Percentiles rank a stretch among this genome's conserved stretches.
Conservation (phyloP, 192 early-diverging fungal genomes). For the Backusella parvicylindrica region DNA sequence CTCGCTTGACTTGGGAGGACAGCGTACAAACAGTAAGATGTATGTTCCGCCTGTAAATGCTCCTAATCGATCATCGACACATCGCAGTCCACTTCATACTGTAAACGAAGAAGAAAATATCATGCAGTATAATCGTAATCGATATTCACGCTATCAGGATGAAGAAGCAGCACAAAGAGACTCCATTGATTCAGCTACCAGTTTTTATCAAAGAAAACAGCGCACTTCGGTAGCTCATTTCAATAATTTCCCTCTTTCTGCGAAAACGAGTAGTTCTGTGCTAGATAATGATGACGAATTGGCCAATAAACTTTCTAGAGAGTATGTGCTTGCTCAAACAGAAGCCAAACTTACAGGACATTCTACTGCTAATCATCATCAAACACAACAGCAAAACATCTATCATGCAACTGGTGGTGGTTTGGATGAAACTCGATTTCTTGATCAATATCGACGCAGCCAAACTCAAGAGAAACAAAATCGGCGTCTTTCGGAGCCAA, state of each 20-base stretch:
- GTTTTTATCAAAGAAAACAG: background rate
- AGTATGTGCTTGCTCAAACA: background rate
- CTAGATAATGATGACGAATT: background rate
- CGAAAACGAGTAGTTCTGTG: background rate
- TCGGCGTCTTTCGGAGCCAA: slow-evolving; percentile 27
- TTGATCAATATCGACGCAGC: background rate
- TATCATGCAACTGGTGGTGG: slow-evolving; percentile 17
- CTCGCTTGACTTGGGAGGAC: background rate
- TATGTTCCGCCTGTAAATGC: background rate
- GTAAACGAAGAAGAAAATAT: slow-evolving; percentile 19
- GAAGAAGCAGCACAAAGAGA: background rate
- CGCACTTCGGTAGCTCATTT: slow-evolving; percentile 13
- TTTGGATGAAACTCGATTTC: slow-evolving; percentile 33
- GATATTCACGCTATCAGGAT: background rate
- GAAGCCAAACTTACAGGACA: background rate
- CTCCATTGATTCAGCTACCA: background rate
- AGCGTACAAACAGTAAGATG: background rate
- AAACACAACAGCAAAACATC: slow-evolving; percentile 1
- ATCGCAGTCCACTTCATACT: slow-evolving; percentile 17
- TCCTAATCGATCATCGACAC: background rate
- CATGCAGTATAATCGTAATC: background rate
- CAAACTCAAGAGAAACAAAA: slow-evolving; percentile 12
- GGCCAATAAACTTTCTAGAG: background rate
- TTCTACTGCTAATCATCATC: background rate
- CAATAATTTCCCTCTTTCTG: slow-evolving; percentile 13